Evolutionary conservation across 176 grass and related monocot species (phyloP).

Genomic region (Oropetium thomaeum): DNA sequence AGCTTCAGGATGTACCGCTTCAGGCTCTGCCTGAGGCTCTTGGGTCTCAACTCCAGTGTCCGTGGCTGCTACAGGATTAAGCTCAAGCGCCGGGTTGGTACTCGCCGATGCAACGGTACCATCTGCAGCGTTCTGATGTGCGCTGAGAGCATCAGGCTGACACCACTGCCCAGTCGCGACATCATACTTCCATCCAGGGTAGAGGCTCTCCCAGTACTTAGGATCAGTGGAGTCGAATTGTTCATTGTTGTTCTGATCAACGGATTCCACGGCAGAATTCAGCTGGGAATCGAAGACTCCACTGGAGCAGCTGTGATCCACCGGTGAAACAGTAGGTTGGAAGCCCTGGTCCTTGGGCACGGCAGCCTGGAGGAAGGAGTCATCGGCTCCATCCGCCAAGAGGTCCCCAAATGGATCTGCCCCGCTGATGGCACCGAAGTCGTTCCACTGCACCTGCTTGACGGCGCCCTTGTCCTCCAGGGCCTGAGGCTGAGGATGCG

Average conservation of each 20-base stretch:
- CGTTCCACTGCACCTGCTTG: slow-evolving; percentile 87
- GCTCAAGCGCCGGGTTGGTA: neutral
- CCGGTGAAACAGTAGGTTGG: neutral
- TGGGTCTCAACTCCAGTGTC: too few relatives aligned
- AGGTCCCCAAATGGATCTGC: slow-evolving; percentile 34
- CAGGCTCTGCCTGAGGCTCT: neutral
- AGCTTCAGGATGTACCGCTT: neutral
- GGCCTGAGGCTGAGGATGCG: neutral
- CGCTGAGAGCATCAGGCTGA: slow-evolving; percentile 44
- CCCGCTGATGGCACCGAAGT: slow-evolving; percentile 36
- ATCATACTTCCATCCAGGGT: slow-evolving; percentile 85
- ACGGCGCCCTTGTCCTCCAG: slow-evolving; percentile 7
- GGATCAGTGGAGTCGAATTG: slow-evolving; percentile 42
- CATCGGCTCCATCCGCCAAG: slow-evolving; percentile 9
- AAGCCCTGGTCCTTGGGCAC: neutral
- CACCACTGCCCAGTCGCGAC: slow-evolving; percentile 67
- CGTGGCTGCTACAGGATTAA: neutral
- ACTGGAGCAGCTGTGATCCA: slow-evolving; percentile 19
- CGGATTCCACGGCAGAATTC: neutral
- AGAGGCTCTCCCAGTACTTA: slow-evolving; percentile 57
- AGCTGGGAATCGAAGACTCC: neutral
- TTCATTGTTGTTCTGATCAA: slow-evolving; percentile 12
- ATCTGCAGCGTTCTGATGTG: slow-evolving; percentile 32
- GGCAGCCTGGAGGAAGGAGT: slow-evolving; percentile 12
- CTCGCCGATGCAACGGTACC: neutral